phyloP scores from a whole-genome alignment of 176 grass and related monocot species.

The Aegilops tauschii region DNA sequence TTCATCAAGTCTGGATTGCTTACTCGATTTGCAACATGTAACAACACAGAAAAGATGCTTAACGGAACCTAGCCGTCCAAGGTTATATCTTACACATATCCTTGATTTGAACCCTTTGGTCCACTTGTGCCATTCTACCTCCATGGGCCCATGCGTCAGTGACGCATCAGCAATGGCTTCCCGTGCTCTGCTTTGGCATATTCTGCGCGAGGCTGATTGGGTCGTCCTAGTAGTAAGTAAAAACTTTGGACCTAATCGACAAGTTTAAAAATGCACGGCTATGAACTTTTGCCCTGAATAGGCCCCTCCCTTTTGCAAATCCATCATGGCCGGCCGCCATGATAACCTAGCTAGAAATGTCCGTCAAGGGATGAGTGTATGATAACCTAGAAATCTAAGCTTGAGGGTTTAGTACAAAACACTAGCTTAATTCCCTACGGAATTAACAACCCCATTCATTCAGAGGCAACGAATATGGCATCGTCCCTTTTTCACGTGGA shows the following conservation, averaged over 20 bases:
- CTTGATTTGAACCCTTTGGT: too few relatives aligned
- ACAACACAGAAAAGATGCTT: too few relatives aligned
- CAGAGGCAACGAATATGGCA: neutral
- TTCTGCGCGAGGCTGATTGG: neutral
- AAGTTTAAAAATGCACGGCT: neutral
- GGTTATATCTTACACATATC: too few relatives aligned
- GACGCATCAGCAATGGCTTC: too few relatives aligned
- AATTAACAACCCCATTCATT: neutral
- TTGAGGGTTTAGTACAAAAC: neutral
- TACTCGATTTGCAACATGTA: too few relatives aligned
- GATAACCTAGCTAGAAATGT: slow-evolving; percentile 28
- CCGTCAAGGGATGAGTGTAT: neutral
- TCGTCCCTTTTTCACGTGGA: too few relatives aligned
- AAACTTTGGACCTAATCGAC: neutral
- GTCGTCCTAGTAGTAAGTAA: neutral
- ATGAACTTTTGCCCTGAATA: neutral
- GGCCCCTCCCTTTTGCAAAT: slow-evolving; percentile 25
- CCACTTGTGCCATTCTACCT: neutral
- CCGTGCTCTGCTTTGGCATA: neutral
- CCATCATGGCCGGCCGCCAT: slow-evolving; percentile 28
- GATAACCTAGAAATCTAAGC: slow-evolving; percentile 11
- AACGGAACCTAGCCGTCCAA: too few relatives aligned
- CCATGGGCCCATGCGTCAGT: neutral
- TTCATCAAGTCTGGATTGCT: too few relatives aligned
- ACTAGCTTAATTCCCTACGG: too few relatives aligned